Base-by-base conservation (phyloP, 2,329 filamentous ascomycete species). In the Gliomastix tumulicola region DNA sequence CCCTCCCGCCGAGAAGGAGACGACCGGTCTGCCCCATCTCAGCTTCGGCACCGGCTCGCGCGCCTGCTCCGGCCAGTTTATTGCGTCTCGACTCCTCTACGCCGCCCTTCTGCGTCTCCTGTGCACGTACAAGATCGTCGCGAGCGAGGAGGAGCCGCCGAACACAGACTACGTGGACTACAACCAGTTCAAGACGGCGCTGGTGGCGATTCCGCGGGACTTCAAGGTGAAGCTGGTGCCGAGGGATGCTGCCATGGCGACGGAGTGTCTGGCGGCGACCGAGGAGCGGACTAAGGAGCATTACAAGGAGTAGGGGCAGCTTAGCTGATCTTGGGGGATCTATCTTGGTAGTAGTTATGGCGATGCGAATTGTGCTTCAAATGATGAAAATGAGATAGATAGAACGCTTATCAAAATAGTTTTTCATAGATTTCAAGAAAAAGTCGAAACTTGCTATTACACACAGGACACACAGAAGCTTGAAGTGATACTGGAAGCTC, bases 161-260 rank as follows among this genome's bases (percentile, higher is more conserved):
- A 79, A 76, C 43, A 78, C 74, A 0, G 73, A 79, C 47, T 79
- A 79, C 42, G 68, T 79, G 5, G 74, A 79, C 6, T 79, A 79
- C 45, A 79, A 79, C 44, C 64, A 71, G 46, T 68, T 76, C 45
- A 78, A 79, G 54, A 69, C 66, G 2, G 74, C 74, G 0, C 45
- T 79, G 22, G 74, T 79, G 11, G 75, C 76, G 0, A 78, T 79
- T 35, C 76, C 75, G 2, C 54, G 66, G 31, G 66, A 75, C 31
- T 79, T 79, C 50, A 75, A 74, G 46, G 66, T 78, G 6, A 70
- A 59, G 46, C 51, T 79, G n/a, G 56, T 75, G 13, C 70, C 72
- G 0, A 58, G 74, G 32, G 69, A 74, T 44, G 47, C 54, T 2
- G 50, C 40, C 1, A 41, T 51, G 19, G 60, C 56, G 5, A 50